Base-by-base conservation (phyloP, 2,329 filamentous ascomycete species). In the Colletotrichum acutatum region DNA sequence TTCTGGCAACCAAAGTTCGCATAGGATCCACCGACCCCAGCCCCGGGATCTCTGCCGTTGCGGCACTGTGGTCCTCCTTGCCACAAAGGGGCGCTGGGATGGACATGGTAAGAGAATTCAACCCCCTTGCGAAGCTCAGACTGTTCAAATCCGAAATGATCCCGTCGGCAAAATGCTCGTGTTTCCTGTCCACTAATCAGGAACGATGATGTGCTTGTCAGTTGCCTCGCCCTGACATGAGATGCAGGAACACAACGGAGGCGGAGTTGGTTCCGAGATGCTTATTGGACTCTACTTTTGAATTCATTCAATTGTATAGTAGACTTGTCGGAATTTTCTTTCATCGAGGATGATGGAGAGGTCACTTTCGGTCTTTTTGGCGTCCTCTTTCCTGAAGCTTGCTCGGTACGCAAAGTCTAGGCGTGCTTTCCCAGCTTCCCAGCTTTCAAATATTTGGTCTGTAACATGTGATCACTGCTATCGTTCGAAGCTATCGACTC, bases 21-120 rank as follows among this genome's bases (percentile, higher is more conserved):
- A 70, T 56, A 60, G 66, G 30, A 61, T 70, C 70, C 70, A 72
- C 68, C 56, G 37, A 57, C 42, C 14, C 28, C 49, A 58, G 46
- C 37, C 58, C 34, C 46, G 30, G 49, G 19, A 65, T 56, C 49
- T 60, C 26, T 56, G n/a, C 34, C 32, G 32, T 66, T 49, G 56
- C 37, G 56, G 70, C 66, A 70, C 37, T 70, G 70, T 65, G 60
- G 46, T 56, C 32, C 42, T 37, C 42, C 49, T 53, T 57, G 42
- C 59, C 60, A 58, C 54, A 26, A 61, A 56, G 19, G 32, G 42
- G 42, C 42, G 42, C 42, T 49, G 42, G 30, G 59, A 37, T 49
- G 54, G 46, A 22, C 70, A 60, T 70, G 70, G 60, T 24, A 65
- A 58, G 58, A 65, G 22, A 42, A 19, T 24, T 52, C 34, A 24